Base-by-base conservation (phyloP, 164 flowering plant genomes). In the Stephania japonica region DNA sequence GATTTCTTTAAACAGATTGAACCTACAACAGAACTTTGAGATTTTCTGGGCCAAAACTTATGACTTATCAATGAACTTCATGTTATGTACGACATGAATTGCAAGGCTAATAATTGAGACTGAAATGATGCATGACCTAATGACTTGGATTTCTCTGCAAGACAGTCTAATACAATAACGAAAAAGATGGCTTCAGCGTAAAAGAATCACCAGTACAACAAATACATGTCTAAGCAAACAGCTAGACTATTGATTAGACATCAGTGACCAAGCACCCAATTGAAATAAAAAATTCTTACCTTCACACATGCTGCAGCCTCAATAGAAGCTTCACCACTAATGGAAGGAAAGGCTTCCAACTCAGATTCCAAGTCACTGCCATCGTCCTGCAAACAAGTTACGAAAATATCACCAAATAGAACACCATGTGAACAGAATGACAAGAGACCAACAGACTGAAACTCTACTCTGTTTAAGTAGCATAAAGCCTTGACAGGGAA, bases 351-450 rank as follows among this genome's bases (percentile, higher is more conserved):
- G 27, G 92, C 84, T 82, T 91, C 98, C 83, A 89, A 74, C 67
- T 95, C 98, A 80, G 16, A 79, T 72, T 95, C 99, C 68, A 91
- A 76, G 78, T 95, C 99, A 84, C 99, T 95, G 38, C 91, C 97
- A 82, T 95, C 98, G 82, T 90, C 97, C 98, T 95, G 87, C 70
- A 75, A 78, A 24, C 25, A 72, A 27, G 72, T 62, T 69, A 26
- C 23, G 72, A 59, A 3, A 47, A 25, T 65, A 69, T 47, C 26
- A 69, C 50, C 50, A 50, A 73, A 50, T 69, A 26, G 5, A 56
- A 59, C 21, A 47, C 25, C 47, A 42, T 42, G 23, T 16, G 8
- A 76, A 75, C 24, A 67, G 5, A n/a, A 47, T 10, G 41, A 27
- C 24, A 62, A 5, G 27, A 42, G 49, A 32, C 38, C 38, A 59